Percentiles rank a stretch among this genome's conserved stretches.
These are phyloP conservation scores for Cyclotella sp. DNA, from an alignment of 108 stramenopile genomes.

Conservation along the genomic window DNA sequence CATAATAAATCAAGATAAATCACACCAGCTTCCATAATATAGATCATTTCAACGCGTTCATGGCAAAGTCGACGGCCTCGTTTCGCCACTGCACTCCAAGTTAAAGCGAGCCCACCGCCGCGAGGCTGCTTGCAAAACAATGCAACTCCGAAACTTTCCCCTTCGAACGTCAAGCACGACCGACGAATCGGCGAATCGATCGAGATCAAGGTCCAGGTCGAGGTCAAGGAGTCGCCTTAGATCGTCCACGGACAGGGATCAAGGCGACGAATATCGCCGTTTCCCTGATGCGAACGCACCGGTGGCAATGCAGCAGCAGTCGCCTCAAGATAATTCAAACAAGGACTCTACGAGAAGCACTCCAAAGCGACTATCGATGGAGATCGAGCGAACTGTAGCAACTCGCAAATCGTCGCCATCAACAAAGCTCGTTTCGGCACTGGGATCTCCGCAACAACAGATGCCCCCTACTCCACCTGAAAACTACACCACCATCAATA, in stretches of 20 bases:
- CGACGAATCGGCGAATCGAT: too few relatives aligned
- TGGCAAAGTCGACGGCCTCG: too few relatives aligned
- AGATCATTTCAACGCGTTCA: too few relatives aligned
- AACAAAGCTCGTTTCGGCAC: neutral
- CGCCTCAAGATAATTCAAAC: neutral
- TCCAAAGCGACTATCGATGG: neutral
- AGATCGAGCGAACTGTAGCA: neutral
- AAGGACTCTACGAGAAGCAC: neutral
- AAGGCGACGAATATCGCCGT: slow-evolving; percentile 9
- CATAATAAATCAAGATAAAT: too few relatives aligned
- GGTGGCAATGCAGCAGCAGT: neutral
- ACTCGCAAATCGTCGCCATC: slow-evolving; percentile 2
- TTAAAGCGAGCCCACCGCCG: too few relatives aligned
- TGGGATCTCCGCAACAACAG: neutral
- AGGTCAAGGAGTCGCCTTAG: too few relatives aligned
- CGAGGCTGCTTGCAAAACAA: too few relatives aligned
- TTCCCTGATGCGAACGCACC: neutral
- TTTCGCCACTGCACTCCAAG: too few relatives aligned
- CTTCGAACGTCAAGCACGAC: too few relatives aligned
- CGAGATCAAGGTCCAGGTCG: too few relatives aligned
- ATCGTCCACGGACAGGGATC: neutral
- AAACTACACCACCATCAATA: neutral
- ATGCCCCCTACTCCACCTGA: neutral
- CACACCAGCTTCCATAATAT: too few relatives aligned
- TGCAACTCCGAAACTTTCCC: too few relatives aligned